Conservation (phyloP, 2,329 filamentous ascomycete species). For the Calonectria montana region DNA sequence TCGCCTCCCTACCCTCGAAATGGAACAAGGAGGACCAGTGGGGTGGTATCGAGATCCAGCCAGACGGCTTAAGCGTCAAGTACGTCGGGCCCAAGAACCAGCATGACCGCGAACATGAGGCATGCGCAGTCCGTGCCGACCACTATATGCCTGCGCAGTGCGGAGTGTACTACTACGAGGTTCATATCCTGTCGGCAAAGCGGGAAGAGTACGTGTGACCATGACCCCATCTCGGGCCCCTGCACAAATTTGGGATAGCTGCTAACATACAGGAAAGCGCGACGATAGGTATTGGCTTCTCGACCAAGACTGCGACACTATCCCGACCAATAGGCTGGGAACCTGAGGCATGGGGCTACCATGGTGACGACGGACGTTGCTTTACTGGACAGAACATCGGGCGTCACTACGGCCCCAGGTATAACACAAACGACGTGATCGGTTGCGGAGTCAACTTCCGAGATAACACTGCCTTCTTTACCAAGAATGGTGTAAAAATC, state of each 20-base stretch:
- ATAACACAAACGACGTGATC: conserved; percentile 67
- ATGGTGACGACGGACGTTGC: conserved; percentile 74
- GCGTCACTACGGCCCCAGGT: conserved; percentile 67
- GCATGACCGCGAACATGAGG: conserved; percentile 74
- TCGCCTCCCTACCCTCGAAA: conserved; percentile 79
- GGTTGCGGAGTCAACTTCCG: conserved; percentile 76
- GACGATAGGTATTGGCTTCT: conserved; percentile 73
- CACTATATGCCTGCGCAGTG: conserved; percentile 88
- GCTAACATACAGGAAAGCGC: conserved; percentile 54
- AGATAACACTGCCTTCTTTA: conserved; percentile 74
- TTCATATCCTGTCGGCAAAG: conserved; percentile 63
- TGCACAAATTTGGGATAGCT: not conserved
- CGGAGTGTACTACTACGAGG: conserved; percentile 95
- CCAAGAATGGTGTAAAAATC: conserved; percentile 70
- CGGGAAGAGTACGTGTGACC: conserved; percentile 64
- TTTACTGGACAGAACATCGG: conserved; percentile 69
- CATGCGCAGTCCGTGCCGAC: conserved; percentile 84
- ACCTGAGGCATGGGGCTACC: conserved; percentile 75
- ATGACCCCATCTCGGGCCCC: not conserved
- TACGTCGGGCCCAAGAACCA: conserved; percentile 60
- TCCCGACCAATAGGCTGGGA: conserved; percentile 74
- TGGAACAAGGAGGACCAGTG: conserved; percentile 88
- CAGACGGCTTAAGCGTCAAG: conserved; percentile 79
- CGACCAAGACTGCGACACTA: conserved; percentile 63
- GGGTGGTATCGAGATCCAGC: conserved; percentile 76